Evolutionary conservation across 2,329 filamentous ascomycete species (phyloP).

Genomic region (Amphichorda felina): DNA sequence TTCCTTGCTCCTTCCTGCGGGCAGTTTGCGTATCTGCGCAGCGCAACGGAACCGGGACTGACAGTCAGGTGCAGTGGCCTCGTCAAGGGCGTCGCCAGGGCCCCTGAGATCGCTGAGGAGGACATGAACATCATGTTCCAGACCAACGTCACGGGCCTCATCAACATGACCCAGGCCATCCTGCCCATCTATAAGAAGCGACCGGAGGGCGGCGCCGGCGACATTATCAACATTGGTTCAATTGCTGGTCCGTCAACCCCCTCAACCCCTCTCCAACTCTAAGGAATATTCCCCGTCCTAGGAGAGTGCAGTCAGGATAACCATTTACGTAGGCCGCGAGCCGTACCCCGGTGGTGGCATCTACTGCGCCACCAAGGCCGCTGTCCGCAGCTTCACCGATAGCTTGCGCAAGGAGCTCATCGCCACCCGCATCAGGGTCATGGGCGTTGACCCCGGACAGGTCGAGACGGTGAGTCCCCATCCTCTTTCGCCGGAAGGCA

Average conservation of each 20-base stretch:
- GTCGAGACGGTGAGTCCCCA: constrained; percentile 60
- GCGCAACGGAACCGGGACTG: no score
- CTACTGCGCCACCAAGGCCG: constrained; percentile 89
- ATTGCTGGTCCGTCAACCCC: constrained; percentile 51
- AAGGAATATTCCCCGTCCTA: no score
- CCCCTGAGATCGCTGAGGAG: constrained; percentile 68
- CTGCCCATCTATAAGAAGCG: constrained; percentile 70
- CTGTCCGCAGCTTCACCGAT: constrained; percentile 76
- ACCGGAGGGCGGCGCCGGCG: constrained; percentile 65
- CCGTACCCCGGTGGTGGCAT: constrained; percentile 77
- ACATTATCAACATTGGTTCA: constrained; percentile 90
- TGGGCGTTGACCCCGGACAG: constrained; percentile 84
- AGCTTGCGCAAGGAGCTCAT: constrained; percentile 74
- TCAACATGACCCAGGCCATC: constrained; percentile 92
- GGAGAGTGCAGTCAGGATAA: no score
- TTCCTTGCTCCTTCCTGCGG: neutral
- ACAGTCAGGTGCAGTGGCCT: no score
- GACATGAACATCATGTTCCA: constrained; percentile 83
- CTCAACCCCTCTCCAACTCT: neutral
- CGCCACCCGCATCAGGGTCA: constrained; percentile 66
- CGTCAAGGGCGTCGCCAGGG: constrained; percentile 77
- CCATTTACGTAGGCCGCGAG: constrained; percentile 65
- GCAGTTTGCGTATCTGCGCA: no score
- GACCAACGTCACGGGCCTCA: constrained; percentile 89
- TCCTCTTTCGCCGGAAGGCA: neutral